Percentiles rank a stretch among this genome's conserved stretches.
Conservation (phyloP, 495 filamentous ascomycete genomes). For the Aspergillus cavernicola region DNA sequence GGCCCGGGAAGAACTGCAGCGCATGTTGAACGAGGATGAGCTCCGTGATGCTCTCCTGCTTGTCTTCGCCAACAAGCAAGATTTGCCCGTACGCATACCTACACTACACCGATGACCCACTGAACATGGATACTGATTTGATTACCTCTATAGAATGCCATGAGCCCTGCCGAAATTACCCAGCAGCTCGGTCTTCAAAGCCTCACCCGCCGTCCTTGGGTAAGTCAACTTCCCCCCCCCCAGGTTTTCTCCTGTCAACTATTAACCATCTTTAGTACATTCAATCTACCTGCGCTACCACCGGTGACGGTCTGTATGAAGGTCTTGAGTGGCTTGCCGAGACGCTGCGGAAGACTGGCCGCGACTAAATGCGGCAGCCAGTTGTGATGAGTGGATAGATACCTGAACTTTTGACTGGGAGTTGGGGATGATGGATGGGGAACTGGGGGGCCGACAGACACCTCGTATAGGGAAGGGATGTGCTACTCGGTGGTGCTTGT, state of each 20-base stretch:
- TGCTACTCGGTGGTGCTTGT: slow-evolving; percentile 37
- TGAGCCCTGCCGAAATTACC: slow-evolving; percentile 99
- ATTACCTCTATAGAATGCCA: slow-evolving; percentile 83
- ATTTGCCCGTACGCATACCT: slow-evolving; percentile 80
- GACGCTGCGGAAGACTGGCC: slow-evolving; percentile 87
- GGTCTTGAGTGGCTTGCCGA: slow-evolving; percentile 99
- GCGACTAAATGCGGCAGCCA: slow-evolving; percentile 57
- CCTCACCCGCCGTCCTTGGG: slow-evolving; percentile 95
- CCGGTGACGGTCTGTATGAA: slow-evolving; percentile 98
- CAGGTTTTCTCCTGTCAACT: not conserved
- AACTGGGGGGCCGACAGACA: slow-evolving; percentile 32
- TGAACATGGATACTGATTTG: slow-evolving; percentile 14
- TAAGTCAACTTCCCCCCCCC: slow-evolving; percentile 52
- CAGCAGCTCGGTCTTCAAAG: slow-evolving; percentile 99
- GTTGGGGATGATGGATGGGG: slow-evolving; percentile 41
- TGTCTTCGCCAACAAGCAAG: slow-evolving; percentile 99
- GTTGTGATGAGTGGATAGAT: slow-evolving; percentile 37
- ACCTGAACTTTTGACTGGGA: slow-evolving; percentile 42
- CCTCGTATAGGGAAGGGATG: slow-evolving; percentile 27
- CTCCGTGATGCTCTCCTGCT: slow-evolving; percentile 94
- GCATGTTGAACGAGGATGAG: slow-evolving; percentile 99
- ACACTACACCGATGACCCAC: not conserved
- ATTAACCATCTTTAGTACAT: slow-evolving; percentile 68
- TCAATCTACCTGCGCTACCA: slow-evolving; percentile 99
- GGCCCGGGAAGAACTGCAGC: slow-evolving; percentile 98